These are phyloP conservation scores for Ascosphaera acerosa DNA, from an alignment of 2,329 filamentous ascomycete genomes.

Conservation along the genomic window DNA sequence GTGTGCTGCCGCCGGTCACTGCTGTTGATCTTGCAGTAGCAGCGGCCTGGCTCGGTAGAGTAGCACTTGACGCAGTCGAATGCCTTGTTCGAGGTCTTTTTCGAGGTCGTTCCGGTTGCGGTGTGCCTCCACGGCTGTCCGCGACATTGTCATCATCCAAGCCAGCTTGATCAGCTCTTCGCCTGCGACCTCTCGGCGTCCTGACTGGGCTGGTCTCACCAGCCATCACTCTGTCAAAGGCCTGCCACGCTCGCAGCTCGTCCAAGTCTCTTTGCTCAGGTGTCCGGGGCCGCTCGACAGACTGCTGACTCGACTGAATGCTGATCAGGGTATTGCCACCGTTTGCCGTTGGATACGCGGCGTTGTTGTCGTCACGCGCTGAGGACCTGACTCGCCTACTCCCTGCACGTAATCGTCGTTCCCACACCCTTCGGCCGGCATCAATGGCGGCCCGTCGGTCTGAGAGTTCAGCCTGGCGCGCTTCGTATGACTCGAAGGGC, in stretches of 20 bases:
- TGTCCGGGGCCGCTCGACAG: constrained; percentile 11
- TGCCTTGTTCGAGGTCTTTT: constrained; percentile 68
- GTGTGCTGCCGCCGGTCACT: constrained; percentile 29
- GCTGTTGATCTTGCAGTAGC: constrained; percentile 11
- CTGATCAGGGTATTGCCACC: too few relatives aligned
- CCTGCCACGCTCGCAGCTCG: constrained; percentile 68
- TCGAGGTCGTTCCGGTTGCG: constrained; percentile 53
- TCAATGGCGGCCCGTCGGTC: neutral
- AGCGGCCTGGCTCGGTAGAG: too few relatives aligned
- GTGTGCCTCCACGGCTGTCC: constrained; percentile 37
- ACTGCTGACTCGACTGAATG: too few relatives aligned
- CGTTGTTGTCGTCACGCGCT: too few relatives aligned
- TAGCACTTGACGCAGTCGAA: constrained; percentile 30
- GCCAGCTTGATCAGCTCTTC: too few relatives aligned
- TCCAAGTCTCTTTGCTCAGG: constrained; percentile 49
- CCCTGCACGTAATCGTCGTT: too few relatives aligned
- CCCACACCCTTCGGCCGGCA: constrained; percentile 35
- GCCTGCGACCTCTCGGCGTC: constrained; percentile 17
- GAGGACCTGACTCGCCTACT: too few relatives aligned
- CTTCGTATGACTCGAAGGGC: neutral
- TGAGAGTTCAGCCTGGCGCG: neutral
- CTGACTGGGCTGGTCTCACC: constrained; percentile 23
- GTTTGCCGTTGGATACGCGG: too few relatives aligned
- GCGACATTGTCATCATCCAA: constrained; percentile 60
- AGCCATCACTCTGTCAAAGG: constrained; percentile 62